Conservation (phyloP, 768 basidiomycete species). For the Paxillus ammoniavirescens region DNA sequence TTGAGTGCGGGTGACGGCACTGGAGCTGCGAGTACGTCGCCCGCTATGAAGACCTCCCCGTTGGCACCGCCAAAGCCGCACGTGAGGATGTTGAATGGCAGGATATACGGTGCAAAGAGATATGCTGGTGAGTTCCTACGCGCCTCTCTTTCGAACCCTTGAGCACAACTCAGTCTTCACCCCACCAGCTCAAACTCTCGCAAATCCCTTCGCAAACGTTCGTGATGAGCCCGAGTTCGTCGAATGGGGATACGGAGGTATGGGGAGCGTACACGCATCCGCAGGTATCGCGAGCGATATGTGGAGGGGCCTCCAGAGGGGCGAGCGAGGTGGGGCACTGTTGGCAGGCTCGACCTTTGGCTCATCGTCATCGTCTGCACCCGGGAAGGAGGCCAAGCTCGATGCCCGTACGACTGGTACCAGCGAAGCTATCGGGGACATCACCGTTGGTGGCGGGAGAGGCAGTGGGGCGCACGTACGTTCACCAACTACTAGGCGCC, state of each 20-base stretch:
- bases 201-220: slow-evolving; percentile 63
- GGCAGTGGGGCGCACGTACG: slow-evolving; percentile 12
- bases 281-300: slow-evolving; percentile 27
- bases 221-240: slow-evolving; percentile 78
- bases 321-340: slow-evolving; percentile 25
- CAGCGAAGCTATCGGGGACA: slow-evolving; percentile 33
- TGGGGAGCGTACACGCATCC: slow-evolving; percentile 55
- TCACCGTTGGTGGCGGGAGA: slow-evolving; percentile 16
- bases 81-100: slow-evolving; percentile 78
- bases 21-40: not conserved
- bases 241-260: slow-evolving; percentile 89
- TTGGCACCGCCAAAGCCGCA: slow-evolving; percentile 26
- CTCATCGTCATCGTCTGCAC: not conserved
- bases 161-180: not conserved
- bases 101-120: slow-evolving; percentile 66
- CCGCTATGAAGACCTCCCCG: slow-evolving; percentile 2
- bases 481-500: slow-evolving; percentile 12
- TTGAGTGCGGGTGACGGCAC: not conserved
- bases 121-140: slow-evolving; percentile 18
- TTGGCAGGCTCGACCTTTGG: slow-evolving; percentile 12
- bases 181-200: slow-evolving; percentile 29
- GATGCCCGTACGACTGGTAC: not conserved
- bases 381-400: not conserved
- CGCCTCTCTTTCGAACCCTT: not conserved
- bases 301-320: slow-evolving; percentile 27